phyloP scores from a whole-genome alignment of 257 asterid species.

The Henckelia pumila region DNA sequence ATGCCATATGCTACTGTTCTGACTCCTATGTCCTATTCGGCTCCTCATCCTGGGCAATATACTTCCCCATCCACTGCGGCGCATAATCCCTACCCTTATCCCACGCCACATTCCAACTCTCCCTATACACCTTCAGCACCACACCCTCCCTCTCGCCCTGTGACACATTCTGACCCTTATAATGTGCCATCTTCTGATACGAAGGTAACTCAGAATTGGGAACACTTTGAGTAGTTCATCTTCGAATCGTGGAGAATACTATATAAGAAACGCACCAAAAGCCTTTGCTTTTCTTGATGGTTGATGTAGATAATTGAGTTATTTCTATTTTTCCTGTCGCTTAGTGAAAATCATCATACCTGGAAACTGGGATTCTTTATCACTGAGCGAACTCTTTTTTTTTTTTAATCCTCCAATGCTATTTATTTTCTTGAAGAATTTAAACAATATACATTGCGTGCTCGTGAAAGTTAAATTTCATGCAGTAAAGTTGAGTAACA shows the following conservation, averaged over 20 bases:
- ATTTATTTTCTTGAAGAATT: not conserved
- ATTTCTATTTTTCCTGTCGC: not conserved
- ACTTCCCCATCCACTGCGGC: conserved; percentile 6
- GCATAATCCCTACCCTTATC: not conserved
- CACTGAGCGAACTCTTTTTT: no score
- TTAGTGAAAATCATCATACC: not conserved
- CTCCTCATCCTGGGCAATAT: conserved; percentile 5
- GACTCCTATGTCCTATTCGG: not conserved
- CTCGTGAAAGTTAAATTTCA: not conserved
- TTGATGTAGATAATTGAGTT: not conserved
- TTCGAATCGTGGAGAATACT: conserved; percentile 19
- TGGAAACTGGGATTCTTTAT: not conserved
- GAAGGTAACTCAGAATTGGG: conserved; percentile 25
- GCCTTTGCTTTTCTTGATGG: conserved; percentile 1
- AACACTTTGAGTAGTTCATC: conserved; percentile 22
- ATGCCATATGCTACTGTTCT: not conserved
- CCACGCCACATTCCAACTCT: conserved; percentile 11
- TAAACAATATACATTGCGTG: not conserved
- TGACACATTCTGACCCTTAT: conserved; percentile 8
- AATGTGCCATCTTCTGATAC: conserved; percentile 14
- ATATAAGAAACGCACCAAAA: conserved; percentile 1
- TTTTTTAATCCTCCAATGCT: not conserved
- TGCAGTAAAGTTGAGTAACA: not conserved
- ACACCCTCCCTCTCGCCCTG: conserved; percentile 12
- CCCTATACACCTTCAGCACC: conserved; percentile 3